phyloP scores from a whole-genome alignment of 1,139 yeast species.

The Sugiyamaella castrensis region DNA sequence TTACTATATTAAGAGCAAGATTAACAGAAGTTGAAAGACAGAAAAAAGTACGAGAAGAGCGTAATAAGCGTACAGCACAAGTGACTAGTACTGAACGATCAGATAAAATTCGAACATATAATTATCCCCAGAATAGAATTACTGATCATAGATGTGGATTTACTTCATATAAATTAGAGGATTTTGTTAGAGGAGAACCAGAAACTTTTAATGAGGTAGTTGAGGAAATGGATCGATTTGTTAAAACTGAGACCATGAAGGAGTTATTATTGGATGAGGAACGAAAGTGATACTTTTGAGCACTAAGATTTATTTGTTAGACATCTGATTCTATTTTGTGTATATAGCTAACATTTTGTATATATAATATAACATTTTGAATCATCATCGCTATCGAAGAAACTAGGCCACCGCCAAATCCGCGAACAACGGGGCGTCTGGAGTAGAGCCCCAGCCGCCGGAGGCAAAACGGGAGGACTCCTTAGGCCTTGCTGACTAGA shows the following conservation, averaged over 20 bases:
- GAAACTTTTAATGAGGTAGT: conserved; percentile 61
- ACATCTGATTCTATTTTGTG: too few species aligned
- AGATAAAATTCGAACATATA: conserved; percentile 91
- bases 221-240: conserved; percentile 49
- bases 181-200: conserved; percentile 69
- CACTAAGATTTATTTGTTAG: too few species aligned
- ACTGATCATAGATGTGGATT: conserved; percentile 91
- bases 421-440: too few species aligned
- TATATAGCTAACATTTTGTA: too few species aligned
- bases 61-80: conserved; percentile 70
- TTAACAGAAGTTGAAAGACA: conserved; percentile 77
- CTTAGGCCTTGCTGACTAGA: too few species aligned
- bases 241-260: conserved; percentile 46
- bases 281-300: too few species aligned
- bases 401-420: too few species aligned
- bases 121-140: conserved; percentile 85
- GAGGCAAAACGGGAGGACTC: too few species aligned
- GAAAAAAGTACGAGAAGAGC: conserved; percentile 61
- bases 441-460: too few species aligned
- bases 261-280: conserved; percentile 30
- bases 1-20: conserved; percentile 73
- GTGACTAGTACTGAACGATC: conserved; percentile 87
- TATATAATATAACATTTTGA: too few species aligned
- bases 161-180: conserved; percentile 74
- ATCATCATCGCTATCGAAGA: too few species aligned